Conservation (phyloP, 2,329 filamentous ascomycete genomes). For the Fusarium pseudoanthophilum region DNA sequence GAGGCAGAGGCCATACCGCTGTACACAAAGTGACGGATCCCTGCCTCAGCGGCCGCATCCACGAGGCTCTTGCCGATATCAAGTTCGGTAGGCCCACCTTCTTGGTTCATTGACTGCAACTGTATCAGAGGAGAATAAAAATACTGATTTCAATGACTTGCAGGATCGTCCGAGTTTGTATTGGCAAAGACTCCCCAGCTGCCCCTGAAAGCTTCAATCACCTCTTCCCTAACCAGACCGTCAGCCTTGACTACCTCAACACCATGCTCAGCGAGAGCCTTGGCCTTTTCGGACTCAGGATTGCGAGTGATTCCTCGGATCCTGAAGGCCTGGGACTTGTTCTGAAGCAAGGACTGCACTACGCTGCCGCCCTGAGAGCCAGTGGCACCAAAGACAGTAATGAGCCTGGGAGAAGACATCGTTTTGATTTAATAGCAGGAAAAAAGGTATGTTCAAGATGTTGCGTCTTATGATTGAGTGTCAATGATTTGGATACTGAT, state of each 20-base stretch:
- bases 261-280: conserved; percentile 38
- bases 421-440: background rate
- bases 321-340: conserved; percentile 42
- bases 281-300: conserved; percentile 44
- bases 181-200: conserved; percentile 51
- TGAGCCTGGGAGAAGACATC: conserved; percentile 44
- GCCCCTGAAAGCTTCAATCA: conserved; percentile 45
- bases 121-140: background rate
- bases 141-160: conserved; percentile 12
- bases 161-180: conserved; percentile 48
- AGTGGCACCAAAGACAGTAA: conserved; percentile 49
- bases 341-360: conserved; percentile 46
- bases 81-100: conserved; percentile 46
- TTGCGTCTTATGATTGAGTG: background rate
- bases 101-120: conserved; percentile 39
- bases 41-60: conserved; percentile 48
- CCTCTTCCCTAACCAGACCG: conserved; percentile 38
- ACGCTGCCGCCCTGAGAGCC: conserved; percentile 48
- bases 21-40: conserved; percentile 51
- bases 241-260: conserved; percentile 49
- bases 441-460: background rate
- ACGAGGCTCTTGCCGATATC: conserved; percentile 51
- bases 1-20: conserved; percentile 50
- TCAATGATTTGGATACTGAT: conserved; percentile 23
- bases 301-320: conserved; percentile 47